Evolutionary conservation across 139 green algal genomes (phyloP).

Genomic region (Diplosphaera chodatii): DNA sequence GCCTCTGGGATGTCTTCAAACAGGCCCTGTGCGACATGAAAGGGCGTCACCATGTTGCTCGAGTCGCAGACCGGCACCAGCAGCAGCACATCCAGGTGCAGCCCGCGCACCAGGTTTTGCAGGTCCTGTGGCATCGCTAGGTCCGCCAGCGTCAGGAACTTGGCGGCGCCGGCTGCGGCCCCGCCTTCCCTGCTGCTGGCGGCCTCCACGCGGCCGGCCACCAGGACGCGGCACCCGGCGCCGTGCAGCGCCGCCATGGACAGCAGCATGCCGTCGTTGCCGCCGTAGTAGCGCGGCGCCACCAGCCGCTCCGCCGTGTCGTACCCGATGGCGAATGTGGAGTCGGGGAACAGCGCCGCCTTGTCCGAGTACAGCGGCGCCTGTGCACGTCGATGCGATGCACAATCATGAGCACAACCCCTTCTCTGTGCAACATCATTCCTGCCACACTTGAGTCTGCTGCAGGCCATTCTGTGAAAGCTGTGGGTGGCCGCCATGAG

Average conservation of each 20-base stretch:
- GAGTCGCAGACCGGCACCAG: background rate
- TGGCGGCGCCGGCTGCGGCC: background rate
- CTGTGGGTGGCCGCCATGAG: background rate
- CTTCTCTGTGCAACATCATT: too few relatives aligned
- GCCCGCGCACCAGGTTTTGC: conserved; percentile 16
- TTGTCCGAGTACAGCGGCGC: conserved; percentile 76
- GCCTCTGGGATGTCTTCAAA: conserved; percentile 54
- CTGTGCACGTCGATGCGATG: conserved; percentile 1
- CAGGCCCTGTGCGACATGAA: conserved; percentile 24
- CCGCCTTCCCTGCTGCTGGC: background rate
- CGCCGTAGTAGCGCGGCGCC: conserved; percentile 68
- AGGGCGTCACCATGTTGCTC: background rate
- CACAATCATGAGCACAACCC: too few relatives aligned
- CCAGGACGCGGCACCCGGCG: conserved; percentile 57
- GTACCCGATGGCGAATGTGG: conserved; percentile 70
- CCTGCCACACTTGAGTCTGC: too few relatives aligned
- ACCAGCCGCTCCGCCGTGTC: conserved; percentile 76
- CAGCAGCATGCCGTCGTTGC: conserved; percentile 51
- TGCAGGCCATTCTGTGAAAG: background rate
- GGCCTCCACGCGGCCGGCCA: conserved; percentile 54
- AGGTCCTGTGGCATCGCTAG: conserved; percentile 47
- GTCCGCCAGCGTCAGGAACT: conserved; percentile 53
- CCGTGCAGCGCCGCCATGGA: conserved; percentile 38
- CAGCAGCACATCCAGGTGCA: background rate
- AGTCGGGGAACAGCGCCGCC: conserved; percentile 54